These are phyloP conservation scores for Barbatosphaeria neglecta DNA, from an alignment of 495 filamentous ascomycete species.

Conservation along the genomic window DNA sequence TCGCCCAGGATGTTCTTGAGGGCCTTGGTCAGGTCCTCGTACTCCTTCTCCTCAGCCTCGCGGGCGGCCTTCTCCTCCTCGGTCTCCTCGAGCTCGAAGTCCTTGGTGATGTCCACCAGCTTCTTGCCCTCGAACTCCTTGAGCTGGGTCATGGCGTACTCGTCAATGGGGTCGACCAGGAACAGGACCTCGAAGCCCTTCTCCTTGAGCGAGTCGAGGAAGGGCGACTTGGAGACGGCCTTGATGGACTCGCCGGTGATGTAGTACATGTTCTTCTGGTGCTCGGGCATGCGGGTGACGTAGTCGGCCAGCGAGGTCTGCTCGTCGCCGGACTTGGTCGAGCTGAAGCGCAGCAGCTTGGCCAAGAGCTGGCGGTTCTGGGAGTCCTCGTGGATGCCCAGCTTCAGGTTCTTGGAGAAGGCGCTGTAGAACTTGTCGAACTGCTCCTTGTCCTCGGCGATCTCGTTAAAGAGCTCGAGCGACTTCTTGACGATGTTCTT, in stretches of 20 bases:
- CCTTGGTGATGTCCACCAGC: slow-evolving; percentile 99
- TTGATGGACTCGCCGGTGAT: slow-evolving; percentile 99
- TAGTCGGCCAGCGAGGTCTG: slow-evolving; percentile 90
- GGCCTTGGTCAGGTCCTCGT: slow-evolving; percentile 80
- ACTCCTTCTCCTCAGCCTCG: slow-evolving; percentile 97
- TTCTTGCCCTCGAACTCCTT: slow-evolving; percentile 99
- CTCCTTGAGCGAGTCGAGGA: slow-evolving; percentile 97
- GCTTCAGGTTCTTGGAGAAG: slow-evolving; percentile 99
- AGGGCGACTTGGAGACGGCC: slow-evolving; percentile 94
- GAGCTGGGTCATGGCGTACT: slow-evolving; percentile 99
- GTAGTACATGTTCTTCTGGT: slow-evolving; percentile 99
- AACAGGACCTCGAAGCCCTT: slow-evolving; percentile 99
- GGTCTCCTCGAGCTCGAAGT: slow-evolving; percentile 99
- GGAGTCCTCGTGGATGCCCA: slow-evolving; percentile 98
- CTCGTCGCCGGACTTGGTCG: slow-evolving; percentile 96
- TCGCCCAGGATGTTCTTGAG: slow-evolving; percentile 98
- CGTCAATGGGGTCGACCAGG: slow-evolving; percentile 98
- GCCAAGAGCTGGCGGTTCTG: slow-evolving; percentile 90
- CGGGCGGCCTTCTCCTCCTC: slow-evolving; percentile 98
- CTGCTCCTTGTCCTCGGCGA: slow-evolving; percentile 97
- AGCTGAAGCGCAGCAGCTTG: slow-evolving; percentile 98
- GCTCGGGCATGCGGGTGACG: slow-evolving; percentile 95
- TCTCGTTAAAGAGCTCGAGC: slow-evolving; percentile 96
- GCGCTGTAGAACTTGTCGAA: slow-evolving; percentile 99
- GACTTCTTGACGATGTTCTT: slow-evolving; percentile 99